phyloP scores from a whole-genome alignment of 1,284 basidiomycete species.

The Ustilago shanxiensis region DNA sequence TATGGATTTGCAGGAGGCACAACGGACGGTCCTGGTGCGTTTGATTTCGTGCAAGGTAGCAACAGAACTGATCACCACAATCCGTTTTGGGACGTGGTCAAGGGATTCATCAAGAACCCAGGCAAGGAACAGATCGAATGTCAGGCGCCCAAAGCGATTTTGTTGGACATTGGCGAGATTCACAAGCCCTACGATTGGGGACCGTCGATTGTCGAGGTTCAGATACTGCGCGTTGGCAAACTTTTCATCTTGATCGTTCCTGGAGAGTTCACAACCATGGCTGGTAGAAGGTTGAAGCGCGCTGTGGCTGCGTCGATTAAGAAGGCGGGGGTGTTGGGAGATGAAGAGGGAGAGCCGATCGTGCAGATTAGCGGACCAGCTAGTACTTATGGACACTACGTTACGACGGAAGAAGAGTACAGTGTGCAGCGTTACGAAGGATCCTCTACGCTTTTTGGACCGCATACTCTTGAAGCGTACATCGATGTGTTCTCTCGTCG shows the following conservation, averaged over 20 bases:
- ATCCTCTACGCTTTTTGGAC: conserved; percentile 83
- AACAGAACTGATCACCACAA: conserved; percentile 78
- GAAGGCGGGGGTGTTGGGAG: conserved; percentile 76
- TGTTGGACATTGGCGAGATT: conserved; percentile 70
- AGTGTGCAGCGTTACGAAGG: conserved; percentile 83
- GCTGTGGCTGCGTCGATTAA: conserved; percentile 78
- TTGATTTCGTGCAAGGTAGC: conserved; percentile 83
- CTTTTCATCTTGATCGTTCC: conserved; percentile 83
- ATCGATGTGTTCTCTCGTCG: conserved; percentile 77
- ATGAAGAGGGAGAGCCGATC: conserved; percentile 63
- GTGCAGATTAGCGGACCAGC: conserved; percentile 75
- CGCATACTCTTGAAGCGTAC: conserved; percentile 83
- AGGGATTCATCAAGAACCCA: conserved; percentile 77
- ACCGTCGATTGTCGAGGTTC: conserved; percentile 80
- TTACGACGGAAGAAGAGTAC: conserved; percentile 81
- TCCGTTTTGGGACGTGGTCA: conserved; percentile 81
- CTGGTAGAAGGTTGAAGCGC: conserved; percentile 74
- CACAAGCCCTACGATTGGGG: conserved; percentile 80
- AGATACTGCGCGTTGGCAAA: conserved; percentile 83
- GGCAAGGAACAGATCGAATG: conserved; percentile 79
- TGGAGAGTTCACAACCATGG: conserved; percentile 77
- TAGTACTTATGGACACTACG: conserved; percentile 83
- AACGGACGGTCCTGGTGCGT: conserved; percentile 83
- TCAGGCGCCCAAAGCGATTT: conserved; percentile 83
- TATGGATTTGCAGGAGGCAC: conserved; percentile 75